Evolutionary conservation across 331 rosid species (phyloP).

Genomic region (Acacia pycnantha): DNA sequence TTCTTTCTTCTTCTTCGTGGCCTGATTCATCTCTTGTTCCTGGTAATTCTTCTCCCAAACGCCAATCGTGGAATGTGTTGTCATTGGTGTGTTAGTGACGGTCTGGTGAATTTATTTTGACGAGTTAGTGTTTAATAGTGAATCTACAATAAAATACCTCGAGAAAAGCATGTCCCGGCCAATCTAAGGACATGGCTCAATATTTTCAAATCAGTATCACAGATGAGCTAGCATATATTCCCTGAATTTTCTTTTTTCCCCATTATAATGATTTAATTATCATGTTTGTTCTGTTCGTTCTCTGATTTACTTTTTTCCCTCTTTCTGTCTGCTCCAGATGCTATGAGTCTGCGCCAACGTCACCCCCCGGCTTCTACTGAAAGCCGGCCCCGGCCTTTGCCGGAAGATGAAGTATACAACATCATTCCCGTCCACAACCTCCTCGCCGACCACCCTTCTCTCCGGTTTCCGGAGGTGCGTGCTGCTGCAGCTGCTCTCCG

Average conservation of each 20-base stretch:
- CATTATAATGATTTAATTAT: not conserved
- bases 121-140: conserved; percentile 7
- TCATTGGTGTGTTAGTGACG: not conserved
- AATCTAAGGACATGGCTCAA: conserved; percentile 53
- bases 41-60: not conserved
- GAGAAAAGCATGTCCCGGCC: conserved; percentile 40
- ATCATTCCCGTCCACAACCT: conserved; percentile 84
- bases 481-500: conserved; percentile 72
- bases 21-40: not conserved
- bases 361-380: conserved; percentile 17
- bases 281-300: not conserved
- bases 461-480: conserved; percentile 89
- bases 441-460: conserved; percentile 90
- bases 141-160: conserved; percentile 56
- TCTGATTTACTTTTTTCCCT: not conserved
- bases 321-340: conserved; percentile 32
- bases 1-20: not conserved
- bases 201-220: conserved; percentile 19
- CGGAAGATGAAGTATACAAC: conserved; percentile 65
- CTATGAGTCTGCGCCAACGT: conserved; percentile 64
- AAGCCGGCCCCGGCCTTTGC: not conserved
- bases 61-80: not conserved
- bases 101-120: not conserved
- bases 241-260: not conserved
- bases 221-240: not conserved